Conservation (phyloP, 192 early-diverging fungal genomes). For the Paraglomus occultum region DNA sequence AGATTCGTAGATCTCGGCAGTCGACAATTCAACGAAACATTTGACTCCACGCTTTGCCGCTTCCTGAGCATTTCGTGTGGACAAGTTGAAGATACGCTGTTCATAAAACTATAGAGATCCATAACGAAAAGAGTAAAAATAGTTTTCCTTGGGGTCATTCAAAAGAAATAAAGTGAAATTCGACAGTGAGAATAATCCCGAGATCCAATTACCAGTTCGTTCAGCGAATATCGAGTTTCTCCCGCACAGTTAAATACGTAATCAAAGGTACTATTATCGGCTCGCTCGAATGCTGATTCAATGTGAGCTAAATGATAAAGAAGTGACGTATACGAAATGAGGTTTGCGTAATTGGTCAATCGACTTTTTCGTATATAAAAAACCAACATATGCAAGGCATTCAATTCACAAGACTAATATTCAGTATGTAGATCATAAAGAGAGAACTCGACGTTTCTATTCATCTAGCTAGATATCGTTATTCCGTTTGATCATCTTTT, state of each 20-base stretch:
- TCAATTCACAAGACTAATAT: background rate
- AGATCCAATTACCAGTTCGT: conserved; percentile 59
- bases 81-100: conserved; percentile 71
- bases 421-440: background rate
- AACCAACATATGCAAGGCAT: too few relatives aligned
- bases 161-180: background rate
- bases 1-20: conserved; percentile 87
- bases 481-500: background rate
- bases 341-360: conserved; percentile 7
- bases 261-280: conserved; percentile 74
- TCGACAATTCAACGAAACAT: conserved; percentile 83
- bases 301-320: conserved; percentile 54
- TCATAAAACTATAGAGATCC: conserved; percentile 66
- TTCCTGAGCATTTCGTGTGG: conserved; percentile 76
- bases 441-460: background rate
- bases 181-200: background rate
- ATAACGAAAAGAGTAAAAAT: conserved; percentile 6
- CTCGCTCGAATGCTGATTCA: conserved; percentile 67
- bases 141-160: background rate
- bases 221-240: conserved; percentile 91
- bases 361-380: too few relatives aligned
- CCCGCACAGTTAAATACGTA: conserved; percentile 95
- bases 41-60: conserved; percentile 73
- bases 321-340: conserved; percentile 14
- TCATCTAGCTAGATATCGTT: background rate